Evolutionary conservation across 305 asterid species (phyloP).

Genomic region (Andrographis paniculata): DNA sequence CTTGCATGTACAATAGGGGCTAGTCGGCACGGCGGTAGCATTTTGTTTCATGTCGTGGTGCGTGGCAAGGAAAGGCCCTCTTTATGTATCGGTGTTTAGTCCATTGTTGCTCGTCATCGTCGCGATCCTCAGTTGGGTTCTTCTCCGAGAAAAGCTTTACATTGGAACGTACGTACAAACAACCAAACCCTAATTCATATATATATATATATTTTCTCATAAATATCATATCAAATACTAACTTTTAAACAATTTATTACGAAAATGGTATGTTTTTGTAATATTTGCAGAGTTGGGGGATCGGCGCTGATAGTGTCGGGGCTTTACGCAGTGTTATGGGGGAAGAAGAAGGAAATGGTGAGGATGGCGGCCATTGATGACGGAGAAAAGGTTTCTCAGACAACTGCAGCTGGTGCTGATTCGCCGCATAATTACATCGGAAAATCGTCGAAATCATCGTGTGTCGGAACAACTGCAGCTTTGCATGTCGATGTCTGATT

Average conservation of each 20-base stretch:
- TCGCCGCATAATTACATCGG: too few relatives aligned
- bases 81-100: slow-evolving; percentile 79
- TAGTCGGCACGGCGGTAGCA: slow-evolving; percentile 71
- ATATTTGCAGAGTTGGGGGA: slow-evolving; percentile 50
- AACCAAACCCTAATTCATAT: background rate
- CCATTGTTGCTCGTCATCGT: slow-evolving; percentile 78
- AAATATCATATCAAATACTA: too few relatives aligned
- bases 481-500: too few relatives aligned
- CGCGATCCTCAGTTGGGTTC: slow-evolving; percentile 75
- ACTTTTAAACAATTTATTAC: too few relatives aligned
- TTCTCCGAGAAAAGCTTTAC: slow-evolving; percentile 58
- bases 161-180: slow-evolving; percentile 51
- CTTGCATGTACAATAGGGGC: slow-evolving; percentile 38
- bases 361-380: too few relatives aligned
- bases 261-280: background rate
- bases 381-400: too few relatives aligned
- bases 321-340: slow-evolving; percentile 80
- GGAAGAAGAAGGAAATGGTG: slow-evolving; percentile 48
- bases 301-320: slow-evolving; percentile 65
- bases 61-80: slow-evolving; percentile 68
- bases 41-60: slow-evolving; percentile 81
- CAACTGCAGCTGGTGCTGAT: too few relatives aligned
- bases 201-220: too few relatives aligned
- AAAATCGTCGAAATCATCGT: too few relatives aligned
- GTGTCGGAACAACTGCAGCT: too few relatives aligned